These are phyloP conservation scores for Apophysomyces ossiformis DNA, from an alignment of 371 early-diverging fungal genomes.

Conservation along the genomic window DNA sequence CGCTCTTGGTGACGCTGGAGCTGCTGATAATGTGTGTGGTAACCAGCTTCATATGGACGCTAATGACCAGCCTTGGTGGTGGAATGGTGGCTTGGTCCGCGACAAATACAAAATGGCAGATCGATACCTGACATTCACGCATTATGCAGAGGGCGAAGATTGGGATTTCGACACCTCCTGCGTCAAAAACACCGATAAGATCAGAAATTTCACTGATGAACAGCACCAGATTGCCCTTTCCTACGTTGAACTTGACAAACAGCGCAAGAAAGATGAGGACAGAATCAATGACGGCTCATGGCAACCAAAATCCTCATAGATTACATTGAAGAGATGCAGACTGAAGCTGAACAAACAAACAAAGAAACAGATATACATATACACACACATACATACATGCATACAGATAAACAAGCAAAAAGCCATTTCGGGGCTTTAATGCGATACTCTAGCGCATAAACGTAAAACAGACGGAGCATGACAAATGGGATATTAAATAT, in stretches of 20 bases:
- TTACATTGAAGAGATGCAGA: background rate
- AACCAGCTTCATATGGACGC: conserved; percentile 55
- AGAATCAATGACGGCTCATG: conserved; percentile 21
- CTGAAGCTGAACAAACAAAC: background rate
- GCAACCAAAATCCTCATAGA: conserved; percentile 9
- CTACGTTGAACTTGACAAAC: conserved; percentile 24
- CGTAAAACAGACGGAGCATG: too few relatives aligned
- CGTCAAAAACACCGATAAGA: conserved; percentile 34
- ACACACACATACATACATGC: too few relatives aligned
- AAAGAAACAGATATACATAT: too few relatives aligned
- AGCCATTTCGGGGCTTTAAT: too few relatives aligned
- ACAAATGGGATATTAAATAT: too few relatives aligned
- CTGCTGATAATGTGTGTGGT: conserved; percentile 53
- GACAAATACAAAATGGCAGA: conserved; percentile 47
- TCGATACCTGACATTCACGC: conserved; percentile 36
- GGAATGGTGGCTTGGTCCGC: conserved; percentile 56
- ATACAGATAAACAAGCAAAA: background rate
- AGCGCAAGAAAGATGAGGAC: conserved; percentile 23
- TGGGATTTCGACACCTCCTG: conserved; percentile 44
- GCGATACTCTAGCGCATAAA: too few relatives aligned
- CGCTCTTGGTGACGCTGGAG: conserved; percentile 51
- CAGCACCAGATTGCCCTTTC: conserved; percentile 20
- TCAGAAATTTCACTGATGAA: conserved; percentile 22
- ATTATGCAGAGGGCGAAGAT: conserved; percentile 38
- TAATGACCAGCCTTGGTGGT: conserved; percentile 46